A percentile compares a stretch with the other conserved stretches of the same genome.
These are phyloP conservation scores for Calonectria crousiana DNA, from an alignment of 2,329 filamentous ascomycete species.

Conservation along the genomic window DNA sequence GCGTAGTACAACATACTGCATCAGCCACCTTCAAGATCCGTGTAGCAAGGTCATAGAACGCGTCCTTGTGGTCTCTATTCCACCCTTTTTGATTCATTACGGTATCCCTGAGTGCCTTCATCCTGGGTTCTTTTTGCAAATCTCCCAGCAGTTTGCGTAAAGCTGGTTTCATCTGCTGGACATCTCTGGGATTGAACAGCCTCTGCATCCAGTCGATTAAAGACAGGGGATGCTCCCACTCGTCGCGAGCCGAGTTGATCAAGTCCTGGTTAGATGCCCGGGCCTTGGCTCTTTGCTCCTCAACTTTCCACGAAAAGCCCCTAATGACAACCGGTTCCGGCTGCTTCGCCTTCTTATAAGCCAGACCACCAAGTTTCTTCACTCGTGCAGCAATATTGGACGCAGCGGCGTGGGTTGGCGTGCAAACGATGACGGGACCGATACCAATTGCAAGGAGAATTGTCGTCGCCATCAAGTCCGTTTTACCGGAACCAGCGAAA, in stretches of 20 bases:
- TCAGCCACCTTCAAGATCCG: neutral
- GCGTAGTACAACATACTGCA: neutral
- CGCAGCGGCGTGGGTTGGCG: neutral
- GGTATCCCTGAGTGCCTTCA: neutral
- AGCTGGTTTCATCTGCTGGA: no score
- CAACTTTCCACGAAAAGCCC: neutral
- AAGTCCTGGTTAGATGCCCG: neutral
- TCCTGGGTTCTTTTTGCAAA: no score
- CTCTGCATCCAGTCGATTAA: neutral
- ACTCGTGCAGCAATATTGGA: neutral
- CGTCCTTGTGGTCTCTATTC: rapidly evolving
- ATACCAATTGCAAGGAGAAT: neutral
- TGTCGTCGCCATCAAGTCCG: neutral
- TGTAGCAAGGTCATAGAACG: neutral
- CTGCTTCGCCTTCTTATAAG: neutral
- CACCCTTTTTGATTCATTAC: neutral
- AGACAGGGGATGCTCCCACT: neutral
- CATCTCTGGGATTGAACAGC: neutral
- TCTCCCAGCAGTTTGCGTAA: neutral
- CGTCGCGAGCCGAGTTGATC: neutral
- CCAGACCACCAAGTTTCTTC: neutral
- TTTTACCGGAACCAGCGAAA: neutral
- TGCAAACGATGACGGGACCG: neutral
- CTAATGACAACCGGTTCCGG: neutral
- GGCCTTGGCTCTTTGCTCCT: neutral